phyloP scores from a whole-genome alignment of 495 filamentous ascomycete species.

The Haplographium delicatum region DNA sequence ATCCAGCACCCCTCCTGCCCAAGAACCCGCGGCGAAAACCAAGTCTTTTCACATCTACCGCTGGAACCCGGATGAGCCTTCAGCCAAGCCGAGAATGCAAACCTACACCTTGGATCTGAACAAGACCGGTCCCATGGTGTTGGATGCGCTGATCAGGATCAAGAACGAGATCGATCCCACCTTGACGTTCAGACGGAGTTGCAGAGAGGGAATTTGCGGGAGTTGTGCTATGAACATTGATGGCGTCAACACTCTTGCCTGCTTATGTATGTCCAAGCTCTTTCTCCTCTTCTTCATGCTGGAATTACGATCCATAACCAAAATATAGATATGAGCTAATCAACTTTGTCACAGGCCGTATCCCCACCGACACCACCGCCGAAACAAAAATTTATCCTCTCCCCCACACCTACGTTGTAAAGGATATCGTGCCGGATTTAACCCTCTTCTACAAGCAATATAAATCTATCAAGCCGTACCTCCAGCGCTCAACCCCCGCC shows the following conservation, averaged over 20 bases:
- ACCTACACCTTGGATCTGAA: slow-evolving; percentile 89
- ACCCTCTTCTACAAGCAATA: slow-evolving; percentile 99
- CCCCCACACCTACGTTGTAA: slow-evolving; percentile 98
- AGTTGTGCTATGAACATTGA: slow-evolving; percentile 99
- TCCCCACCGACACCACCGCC: slow-evolving; percentile 71
- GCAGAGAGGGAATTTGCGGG: slow-evolving; percentile 96
- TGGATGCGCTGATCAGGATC: slow-evolving; percentile 93
- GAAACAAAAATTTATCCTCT: slow-evolving; percentile 96
- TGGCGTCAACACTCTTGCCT: slow-evolving; percentile 92
- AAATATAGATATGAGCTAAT: no score
- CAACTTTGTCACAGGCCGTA: slow-evolving; percentile 89
- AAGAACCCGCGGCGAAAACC: slow-evolving; percentile 53
- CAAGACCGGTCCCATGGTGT: slow-evolving; percentile 97
- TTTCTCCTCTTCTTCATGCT: neutral
- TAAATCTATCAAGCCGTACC: slow-evolving; percentile 98
- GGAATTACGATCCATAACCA: neutral
- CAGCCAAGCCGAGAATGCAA: slow-evolving; percentile 92
- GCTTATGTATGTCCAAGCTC: slow-evolving; percentile 72
- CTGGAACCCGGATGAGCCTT: slow-evolving; percentile 91
- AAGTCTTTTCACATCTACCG: slow-evolving; percentile 99
- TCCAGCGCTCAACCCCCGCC: slow-evolving; percentile 76
- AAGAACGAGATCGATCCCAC: slow-evolving; percentile 99
- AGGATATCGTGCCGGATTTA: slow-evolving; percentile 94
- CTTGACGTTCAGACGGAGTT: slow-evolving; percentile 89
- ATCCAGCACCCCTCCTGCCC: slow-evolving; percentile 31